These are phyloP conservation scores for Lathyrus aphaca DNA, from an alignment of 306 rosid genomes.

Conservation along the genomic window DNA sequence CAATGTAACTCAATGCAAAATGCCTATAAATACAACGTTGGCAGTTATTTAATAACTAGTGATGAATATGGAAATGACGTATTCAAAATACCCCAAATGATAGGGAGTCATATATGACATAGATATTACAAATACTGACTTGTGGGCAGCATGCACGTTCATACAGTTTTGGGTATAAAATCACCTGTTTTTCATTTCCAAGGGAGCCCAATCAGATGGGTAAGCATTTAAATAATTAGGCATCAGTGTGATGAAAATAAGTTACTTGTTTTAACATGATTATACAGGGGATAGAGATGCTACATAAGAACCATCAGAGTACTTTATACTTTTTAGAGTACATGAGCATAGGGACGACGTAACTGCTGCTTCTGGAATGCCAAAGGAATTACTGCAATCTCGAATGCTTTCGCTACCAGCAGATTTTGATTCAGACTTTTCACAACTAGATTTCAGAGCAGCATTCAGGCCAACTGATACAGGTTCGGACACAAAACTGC, in stretches of 20 bases:
- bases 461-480: conserved; percentile 68
- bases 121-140: conserved; percentile 2
- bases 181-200: conserved; percentile 14
- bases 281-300: conserved; percentile 44
- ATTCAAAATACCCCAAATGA: conserved; percentile 16
- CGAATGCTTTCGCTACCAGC: conserved; percentile 39
- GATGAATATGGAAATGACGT: neutral
- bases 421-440: conserved; percentile 49
- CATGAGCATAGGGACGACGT: conserved; percentile 40
- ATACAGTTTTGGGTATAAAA: conserved; percentile 21
- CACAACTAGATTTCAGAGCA: conserved; percentile 64
- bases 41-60: neutral
- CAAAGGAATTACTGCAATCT: conserved; percentile 49
- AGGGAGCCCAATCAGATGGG: conserved; percentile 10
- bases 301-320: conserved; percentile 45
- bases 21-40: neutral
- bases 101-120: neutral
- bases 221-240: conserved; percentile 24
- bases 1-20: neutral
- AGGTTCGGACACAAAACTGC: conserved; percentile 72
- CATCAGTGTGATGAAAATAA: conserved; percentile 28
- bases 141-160: conserved; percentile 19
- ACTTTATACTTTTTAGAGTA: conserved; percentile 44
- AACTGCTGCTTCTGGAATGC: conserved; percentile 61
- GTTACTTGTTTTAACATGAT: conserved; percentile 27